Evolutionary conservation across 1,284 basidiomycete genomes (phyloP), one percentile per base, ranked within the genome.

Genomic region (Pseudozyma thailandica): DNA sequence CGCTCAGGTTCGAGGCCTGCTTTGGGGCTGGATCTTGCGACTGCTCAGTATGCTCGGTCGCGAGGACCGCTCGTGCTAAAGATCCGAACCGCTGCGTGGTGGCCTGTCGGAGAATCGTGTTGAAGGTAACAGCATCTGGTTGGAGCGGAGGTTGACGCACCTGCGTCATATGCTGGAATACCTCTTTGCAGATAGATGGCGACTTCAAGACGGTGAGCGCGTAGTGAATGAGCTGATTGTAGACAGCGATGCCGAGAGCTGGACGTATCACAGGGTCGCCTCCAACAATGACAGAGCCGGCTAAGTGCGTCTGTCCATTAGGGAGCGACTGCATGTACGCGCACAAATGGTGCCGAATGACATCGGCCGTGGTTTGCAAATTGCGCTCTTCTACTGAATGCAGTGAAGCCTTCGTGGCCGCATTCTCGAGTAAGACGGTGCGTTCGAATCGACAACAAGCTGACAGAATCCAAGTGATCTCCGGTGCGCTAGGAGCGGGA

Each of bases 181-280:
- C 57, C 16, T 64, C 25, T 26, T 56, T 69, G 54, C 71, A 73
- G 20, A 59, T 50, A 16, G 61, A 46, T 1, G 61, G 53, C 7
- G 60, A 53, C 15, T 45, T 50, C 31, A 73, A 55, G 7, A 53
- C 52, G 3, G 56, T 45, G 20, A 73, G 30, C 5, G 63, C 57
- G 31, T 64, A 73, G 57, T 64, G 57, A 30, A 73, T 50, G 27
- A 73, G 71, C 50, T 64, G 64, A 33, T 73, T 73, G 65, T 73
- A 73, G 39, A 48, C 56, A 13, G 31, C 35, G 10, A 60, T 21
- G 6, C 45, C 48, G 13, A 73, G 18, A 16, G 70, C 41, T 25
- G 70, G 70, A 3, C 69, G 43, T 4, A 55, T 35, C 3, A 57
- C 53, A 20, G 50, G 57, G 6, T 43, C 21, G 41, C 50, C 53